Percentiles rank a stretch among this genome's conserved stretches.
Evolutionary conservation across 225 moss, liverwort and hornwort species (phyloP).

Genomic region (Pleurozium schreberi): DNA sequence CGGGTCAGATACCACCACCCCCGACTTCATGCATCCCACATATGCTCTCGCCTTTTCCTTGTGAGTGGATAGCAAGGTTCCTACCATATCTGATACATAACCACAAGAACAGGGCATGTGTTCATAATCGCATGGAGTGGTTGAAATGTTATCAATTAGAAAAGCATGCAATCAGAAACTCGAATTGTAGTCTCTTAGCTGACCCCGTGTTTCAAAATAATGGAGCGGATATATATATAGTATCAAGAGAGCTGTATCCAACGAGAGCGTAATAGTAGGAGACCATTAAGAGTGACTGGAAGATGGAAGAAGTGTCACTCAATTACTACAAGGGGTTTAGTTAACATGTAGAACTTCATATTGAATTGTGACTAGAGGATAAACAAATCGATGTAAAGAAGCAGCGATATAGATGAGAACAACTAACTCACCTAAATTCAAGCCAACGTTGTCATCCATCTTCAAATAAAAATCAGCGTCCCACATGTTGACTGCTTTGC

Average conservation of each 20-base stretch:
- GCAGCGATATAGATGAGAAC: background rate
- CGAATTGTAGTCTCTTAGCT: background rate
- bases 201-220: background rate
- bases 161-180: background rate
- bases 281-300: background rate
- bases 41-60: slow-evolving; percentile 45
- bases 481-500: slow-evolving; percentile 70
- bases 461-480: slow-evolving; percentile 92
- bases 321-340: background rate
- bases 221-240: background rate
- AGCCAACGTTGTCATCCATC: slow-evolving; percentile 77
- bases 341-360: background rate
- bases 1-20: slow-evolving; percentile 47
- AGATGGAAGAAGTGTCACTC: background rate
- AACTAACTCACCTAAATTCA: slow-evolving; percentile 68
- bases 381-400: background rate
- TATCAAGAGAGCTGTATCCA: background rate
- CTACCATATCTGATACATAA: slow-evolving; percentile 32
- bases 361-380: background rate
- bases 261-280: background rate
- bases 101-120: background rate
- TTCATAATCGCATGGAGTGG: background rate
- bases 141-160: background rate
- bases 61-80: slow-evolving; percentile 27
- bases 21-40: slow-evolving; percentile 64